Evolutionary conservation across 139 green algal species (phyloP), one percentile per base, ranked within the genome.

Genomic region (Trebouxia sp.): DNA sequence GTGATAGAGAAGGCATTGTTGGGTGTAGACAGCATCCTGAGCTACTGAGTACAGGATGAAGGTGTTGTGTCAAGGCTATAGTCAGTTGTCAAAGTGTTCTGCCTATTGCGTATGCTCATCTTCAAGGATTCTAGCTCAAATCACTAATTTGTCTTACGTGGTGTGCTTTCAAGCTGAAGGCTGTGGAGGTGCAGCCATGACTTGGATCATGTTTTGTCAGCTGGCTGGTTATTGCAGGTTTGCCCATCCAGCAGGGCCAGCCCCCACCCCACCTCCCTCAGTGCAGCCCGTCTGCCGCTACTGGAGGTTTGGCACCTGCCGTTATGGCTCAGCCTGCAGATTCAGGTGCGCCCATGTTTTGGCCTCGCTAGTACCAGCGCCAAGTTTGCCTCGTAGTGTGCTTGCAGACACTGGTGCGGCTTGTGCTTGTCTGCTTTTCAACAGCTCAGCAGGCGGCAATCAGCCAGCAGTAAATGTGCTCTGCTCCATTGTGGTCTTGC

Each of bases 251-350:
- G 69, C 69, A 26, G 43, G 41, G 26, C 69, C 69, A 6, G 69
- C 69, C n/a, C 69, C 69, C 12, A 53, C 69, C 24, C 41, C 69
- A 7, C 41, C 69, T 0, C 69, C 69, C 55, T n/a, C 69, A 51
- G 43, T 53, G 24, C 69, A 77, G 69, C 69, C 69, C 22, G 69
- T 77, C 24, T 77, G 69, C 42, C 69, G 69, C 26, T 77, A 77
- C 41, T 77, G 69, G 69, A 51, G 69, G 15, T 77, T 77, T 77
- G 69, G 69, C 41, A 77, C 69, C 26, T 77, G 69, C 43, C 69
- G 69, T 5, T 77, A 77, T 55, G 69, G 69, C 4, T 53, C 69
- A 77, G 69, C 69, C 26, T 77, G 69, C 41, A 20, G 69, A 5
- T 77, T 77, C 41, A 77, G 69, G 69, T 77, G 48, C 14, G 48